Percentiles rank a stretch among this genome's conserved stretches.
These are phyloP conservation scores for Xylaria hypoxylon DNA, from an alignment of 2,329 filamentous ascomycete species.

Conservation along the genomic window DNA sequence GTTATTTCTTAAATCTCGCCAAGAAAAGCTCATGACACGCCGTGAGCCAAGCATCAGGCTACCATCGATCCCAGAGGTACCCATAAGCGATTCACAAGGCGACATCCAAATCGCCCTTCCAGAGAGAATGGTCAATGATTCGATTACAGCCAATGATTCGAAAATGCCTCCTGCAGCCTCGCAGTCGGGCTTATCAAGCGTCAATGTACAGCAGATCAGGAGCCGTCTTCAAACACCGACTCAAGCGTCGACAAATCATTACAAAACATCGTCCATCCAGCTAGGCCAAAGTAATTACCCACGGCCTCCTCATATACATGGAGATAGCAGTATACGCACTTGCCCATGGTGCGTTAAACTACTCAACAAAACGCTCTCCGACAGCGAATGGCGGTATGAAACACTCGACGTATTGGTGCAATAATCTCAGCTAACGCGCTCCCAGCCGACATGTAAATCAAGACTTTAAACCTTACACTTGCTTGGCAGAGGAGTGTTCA, in stretches of 20 bases:
- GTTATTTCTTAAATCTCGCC: neutral
- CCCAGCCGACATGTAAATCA: neutral
- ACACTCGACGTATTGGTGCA: neutral
- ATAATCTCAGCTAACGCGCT: neutral
- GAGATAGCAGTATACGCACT: neutral
- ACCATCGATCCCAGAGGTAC: neutral
- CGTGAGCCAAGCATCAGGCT: neutral
- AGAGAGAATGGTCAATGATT: neutral
- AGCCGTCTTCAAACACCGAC: neutral
- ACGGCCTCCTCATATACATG: neutral
- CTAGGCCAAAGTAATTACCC: neutral
- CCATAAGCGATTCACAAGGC: neutral
- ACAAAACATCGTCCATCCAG: neutral
- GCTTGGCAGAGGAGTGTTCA: neutral
- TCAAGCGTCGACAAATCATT: neutral
- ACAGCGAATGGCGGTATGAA: neutral
- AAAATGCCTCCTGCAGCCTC: neutral
- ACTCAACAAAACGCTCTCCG: neutral
- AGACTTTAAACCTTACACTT: neutral
- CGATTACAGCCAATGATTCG: neutral
- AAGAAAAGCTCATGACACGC: neutral
- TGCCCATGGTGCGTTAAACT: neutral
- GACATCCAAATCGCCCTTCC: neutral
- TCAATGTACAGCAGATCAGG: slow-evolving; percentile 1
- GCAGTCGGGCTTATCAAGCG: neutral